Conservation (phyloP, 1,284 basidiomycete genomes). For the Takashimella tepidaria region DNA sequence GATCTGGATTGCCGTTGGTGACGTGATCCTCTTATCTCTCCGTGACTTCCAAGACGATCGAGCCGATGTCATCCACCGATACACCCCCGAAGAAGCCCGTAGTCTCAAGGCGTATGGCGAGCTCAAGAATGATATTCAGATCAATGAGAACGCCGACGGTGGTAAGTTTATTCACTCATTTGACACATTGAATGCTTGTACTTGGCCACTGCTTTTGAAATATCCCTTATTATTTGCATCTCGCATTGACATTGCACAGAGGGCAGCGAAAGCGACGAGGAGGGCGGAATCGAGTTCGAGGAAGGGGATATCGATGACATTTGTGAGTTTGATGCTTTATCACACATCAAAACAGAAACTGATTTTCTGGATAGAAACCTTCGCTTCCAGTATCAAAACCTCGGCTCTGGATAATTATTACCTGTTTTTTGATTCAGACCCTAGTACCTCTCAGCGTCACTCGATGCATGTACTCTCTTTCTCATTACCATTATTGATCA, state of each 20-base stretch:
- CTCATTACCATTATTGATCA: no score
- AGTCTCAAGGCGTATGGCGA: constrained; percentile 95
- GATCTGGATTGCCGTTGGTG: constrained; percentile 99
- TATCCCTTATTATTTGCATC: neutral
- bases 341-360: neutral
- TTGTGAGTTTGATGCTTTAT: constrained; percentile 22
- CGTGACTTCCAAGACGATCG: constrained; percentile 99
- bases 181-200: constrained; percentile 18
- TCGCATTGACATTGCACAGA: constrained; percentile 7
- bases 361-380: neutral
- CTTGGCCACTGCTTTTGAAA: neutral
- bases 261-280: constrained; percentile 53
- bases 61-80: constrained; percentile 99
- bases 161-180: constrained; percentile 53
- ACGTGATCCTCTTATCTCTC: constrained; percentile 92
- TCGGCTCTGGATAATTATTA: no score
- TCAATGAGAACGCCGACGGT: constrained; percentile 90
- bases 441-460: no score
- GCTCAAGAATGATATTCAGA: constrained; percentile 94
- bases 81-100: constrained; percentile 79
- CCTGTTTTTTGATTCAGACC: no score
- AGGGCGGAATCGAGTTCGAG: constrained; percentile 81
- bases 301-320: constrained; percentile 59
- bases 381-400: no score
- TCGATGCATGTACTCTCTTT: no score